Conservation (phyloP, 1,284 basidiomycete species). For the Vanrija pseudolonga region DNA sequence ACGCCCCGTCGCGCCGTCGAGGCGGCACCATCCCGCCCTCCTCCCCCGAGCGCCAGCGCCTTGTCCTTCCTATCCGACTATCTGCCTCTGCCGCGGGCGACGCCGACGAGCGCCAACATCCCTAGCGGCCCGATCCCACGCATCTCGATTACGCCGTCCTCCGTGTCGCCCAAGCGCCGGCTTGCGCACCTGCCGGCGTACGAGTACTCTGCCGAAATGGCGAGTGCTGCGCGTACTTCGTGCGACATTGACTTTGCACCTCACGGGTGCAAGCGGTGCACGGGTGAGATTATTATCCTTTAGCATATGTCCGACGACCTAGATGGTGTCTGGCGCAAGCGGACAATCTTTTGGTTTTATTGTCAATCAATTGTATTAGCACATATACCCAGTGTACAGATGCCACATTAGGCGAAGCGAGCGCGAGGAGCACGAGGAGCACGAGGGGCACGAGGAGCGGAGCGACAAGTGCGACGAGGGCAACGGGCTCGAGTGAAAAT, state of each 20-base stretch:
- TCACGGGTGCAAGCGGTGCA: constrained; percentile 26
- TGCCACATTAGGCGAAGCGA: no score
- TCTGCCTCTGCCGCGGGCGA: constrained; percentile 8
- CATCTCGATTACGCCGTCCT: constrained; percentile 15
- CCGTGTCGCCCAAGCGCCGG: constrained; percentile 12
- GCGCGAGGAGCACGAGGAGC: no score
- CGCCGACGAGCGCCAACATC: not conserved
- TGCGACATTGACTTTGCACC: constrained; percentile 23
- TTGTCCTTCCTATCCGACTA: constrained; percentile 21
- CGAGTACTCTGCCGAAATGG: constrained; percentile 5
- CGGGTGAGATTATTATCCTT: constrained; percentile 31
- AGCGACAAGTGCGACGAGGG: no score
- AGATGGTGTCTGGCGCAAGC: not conserved
- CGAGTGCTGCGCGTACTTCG: constrained; percentile 1
- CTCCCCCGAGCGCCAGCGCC: constrained; percentile 4
- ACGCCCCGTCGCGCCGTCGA: constrained; percentile 1
- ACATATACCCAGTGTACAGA: no score
- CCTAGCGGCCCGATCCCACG: constrained; percentile 4
- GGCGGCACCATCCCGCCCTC: not conserved
- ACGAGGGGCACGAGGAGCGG: no score
- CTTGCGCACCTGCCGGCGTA: constrained; percentile 8
- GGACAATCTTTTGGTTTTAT: no score
- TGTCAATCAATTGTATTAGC: no score
- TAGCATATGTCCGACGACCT: constrained; percentile 4
- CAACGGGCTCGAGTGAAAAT: no score